Conservation (phyloP, 257 asterid species). For the Craterostigma plantagineum region DNA sequence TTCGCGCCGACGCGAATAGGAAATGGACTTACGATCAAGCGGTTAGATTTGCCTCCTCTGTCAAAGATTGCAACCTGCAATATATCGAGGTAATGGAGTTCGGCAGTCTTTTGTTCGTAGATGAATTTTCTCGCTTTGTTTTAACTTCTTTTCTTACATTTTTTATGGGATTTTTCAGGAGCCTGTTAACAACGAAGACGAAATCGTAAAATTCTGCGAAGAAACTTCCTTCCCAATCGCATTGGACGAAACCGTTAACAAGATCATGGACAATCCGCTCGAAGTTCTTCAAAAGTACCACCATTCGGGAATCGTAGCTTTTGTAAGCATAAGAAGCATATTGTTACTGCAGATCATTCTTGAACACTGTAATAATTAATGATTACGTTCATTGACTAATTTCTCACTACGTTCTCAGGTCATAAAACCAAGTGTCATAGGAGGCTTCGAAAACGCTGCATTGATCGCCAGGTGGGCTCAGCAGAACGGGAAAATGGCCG, state of each 20-base stretch:
- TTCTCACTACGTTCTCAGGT: no score
- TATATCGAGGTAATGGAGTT: conserved; percentile 96
- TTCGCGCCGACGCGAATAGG: conserved; percentile 86
- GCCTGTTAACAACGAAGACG: conserved; percentile 60
- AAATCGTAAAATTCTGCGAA: conserved; percentile 61
- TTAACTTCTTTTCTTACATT: background rate
- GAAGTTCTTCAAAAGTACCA: conserved; percentile 41
- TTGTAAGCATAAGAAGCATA: conserved; percentile 27
- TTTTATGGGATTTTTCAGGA: conserved; percentile 35
- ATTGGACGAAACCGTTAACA: conserved; percentile 74
- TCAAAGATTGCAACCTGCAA: conserved; percentile 57
- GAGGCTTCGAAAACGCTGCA: conserved; percentile 87
- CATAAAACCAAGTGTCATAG: conserved; percentile 79
- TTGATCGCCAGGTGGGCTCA: conserved; percentile 86
- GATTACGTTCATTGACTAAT: no score
- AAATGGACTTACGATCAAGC: conserved; percentile 74
- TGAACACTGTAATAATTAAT: background rate
- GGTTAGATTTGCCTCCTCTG: conserved; percentile 43
- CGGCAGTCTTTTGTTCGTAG: background rate
- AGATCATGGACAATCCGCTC: conserved; percentile 25
- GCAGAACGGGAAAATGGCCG: conserved; percentile 60
- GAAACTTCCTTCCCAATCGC: conserved; percentile 89
- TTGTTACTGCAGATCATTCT: background rate
- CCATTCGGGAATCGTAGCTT: conserved; percentile 63
- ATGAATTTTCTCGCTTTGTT: background rate